Conservation (phyloP, 2,329 filamentous ascomycete species). For the Stemphylium vesicarium region DNA sequence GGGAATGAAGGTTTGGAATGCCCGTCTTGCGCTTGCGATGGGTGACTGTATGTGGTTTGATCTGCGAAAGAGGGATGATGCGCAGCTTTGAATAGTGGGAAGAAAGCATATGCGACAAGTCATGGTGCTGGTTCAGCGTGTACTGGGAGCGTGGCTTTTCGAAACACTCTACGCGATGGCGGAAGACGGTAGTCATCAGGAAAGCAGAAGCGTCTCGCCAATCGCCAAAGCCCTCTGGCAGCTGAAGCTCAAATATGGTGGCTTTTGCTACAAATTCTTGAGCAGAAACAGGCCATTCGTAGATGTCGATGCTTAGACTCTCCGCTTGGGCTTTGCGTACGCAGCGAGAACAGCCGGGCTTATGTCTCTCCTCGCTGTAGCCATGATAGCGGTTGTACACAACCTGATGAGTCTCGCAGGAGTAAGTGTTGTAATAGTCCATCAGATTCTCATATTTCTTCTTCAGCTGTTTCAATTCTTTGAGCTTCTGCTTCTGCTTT, state of each 20-base stretch:
- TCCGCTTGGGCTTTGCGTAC: conserved; percentile 36
- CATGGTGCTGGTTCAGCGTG: conserved; percentile 20
- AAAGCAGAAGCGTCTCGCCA: conserved; percentile 60
- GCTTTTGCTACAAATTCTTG: conserved; percentile 47
- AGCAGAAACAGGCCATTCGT: conserved; percentile 64
- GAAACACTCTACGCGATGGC: conserved; percentile 2
- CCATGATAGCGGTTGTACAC: conserved; percentile 2
- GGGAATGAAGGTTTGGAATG: conserved; percentile 34
- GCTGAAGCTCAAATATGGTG: conserved; percentile 60
- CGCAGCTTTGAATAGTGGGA: conserved; percentile 16
- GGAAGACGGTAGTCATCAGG: conserved; percentile 52
- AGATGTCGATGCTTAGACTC: conserved; percentile 52
- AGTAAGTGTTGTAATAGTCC: not conserved
- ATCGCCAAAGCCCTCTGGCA: conserved; percentile 49
- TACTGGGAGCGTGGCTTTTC: conserved; percentile 1
- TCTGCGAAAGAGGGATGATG: conserved; percentile 45
- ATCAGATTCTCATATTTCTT: conserved; percentile 17
- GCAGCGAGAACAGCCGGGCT: conserved; percentile 43
- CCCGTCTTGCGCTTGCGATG: conserved; percentile 39
- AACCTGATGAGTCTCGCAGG: conserved; percentile 15
- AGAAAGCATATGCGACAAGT: conserved; percentile 9
- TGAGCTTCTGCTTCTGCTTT: conserved; percentile 19
- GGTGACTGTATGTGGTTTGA: conserved; percentile 46
- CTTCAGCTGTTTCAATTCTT: conserved; percentile 21
- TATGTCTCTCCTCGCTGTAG: not conserved